Evolutionary conservation across 2,329 filamentous ascomycete species (phyloP), one percentile per base, ranked within the genome.

Genomic region (Myriangium duriaei): DNA sequence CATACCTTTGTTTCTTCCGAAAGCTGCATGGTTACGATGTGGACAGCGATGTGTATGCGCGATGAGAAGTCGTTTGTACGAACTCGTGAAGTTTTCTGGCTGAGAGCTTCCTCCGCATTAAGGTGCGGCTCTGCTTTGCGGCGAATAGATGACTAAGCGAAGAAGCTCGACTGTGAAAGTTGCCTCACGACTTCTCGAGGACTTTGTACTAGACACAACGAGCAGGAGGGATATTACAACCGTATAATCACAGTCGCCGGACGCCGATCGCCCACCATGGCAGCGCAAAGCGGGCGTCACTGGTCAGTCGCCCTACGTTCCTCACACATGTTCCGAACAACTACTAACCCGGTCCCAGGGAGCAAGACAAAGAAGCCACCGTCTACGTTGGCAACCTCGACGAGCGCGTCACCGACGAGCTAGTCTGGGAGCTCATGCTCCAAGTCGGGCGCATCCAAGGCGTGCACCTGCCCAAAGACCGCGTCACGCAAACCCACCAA

Each of bases 311-410:
- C 30, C 18, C 16, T 10, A n/a, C 30, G 7, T 30, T 14, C 30
- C 29, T 33, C n/a, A n/a, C 13, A 36, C 26, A 19, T 31, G 11
- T 19, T 16, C 21, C 36, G 7, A 10, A 9, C 15, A 10, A 13
- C 12, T 7, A 39, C 29, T 47, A 34, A 54, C 49, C 37, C 15
- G 36, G 38, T n/a, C n/a, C 12, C 48, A 87, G 81, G 83, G 85
- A 95, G 59, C 88, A 96, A 68, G 88, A 96, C 63, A 95, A 95
- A 62, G 88, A 96, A 64, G 86, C 86, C 50, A 96, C 91, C 30
- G 83, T 96, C 59, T 98, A 98, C 62, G 84, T 96, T 50, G 91
- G 91, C 57, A 96, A 98, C 61, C 85, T 98, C 54, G 91, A 98
- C 66, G 91, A 98, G 68, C 85, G 91, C 59, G 84, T 91, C 48